Conservation (phyloP, 768 basidiomycete genomes). For the Agaricus bisporus region DNA sequence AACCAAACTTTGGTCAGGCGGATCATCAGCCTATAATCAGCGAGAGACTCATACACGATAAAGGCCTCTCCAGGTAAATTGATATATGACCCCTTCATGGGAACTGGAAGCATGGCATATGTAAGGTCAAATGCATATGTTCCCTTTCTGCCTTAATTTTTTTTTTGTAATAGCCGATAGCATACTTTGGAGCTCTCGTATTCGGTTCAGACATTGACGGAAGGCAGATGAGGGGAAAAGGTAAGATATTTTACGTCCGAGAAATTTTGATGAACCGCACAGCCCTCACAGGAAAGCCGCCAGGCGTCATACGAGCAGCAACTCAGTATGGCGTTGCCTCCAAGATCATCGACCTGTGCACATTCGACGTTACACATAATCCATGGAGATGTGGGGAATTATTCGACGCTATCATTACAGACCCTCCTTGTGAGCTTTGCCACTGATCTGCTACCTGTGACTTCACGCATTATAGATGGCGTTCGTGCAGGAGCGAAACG, state of each 20-base stretch:
- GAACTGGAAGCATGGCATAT: conserved; percentile 89
- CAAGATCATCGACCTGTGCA: conserved; percentile 76
- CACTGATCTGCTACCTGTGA: too few species aligned
- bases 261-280: neutral
- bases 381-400: conserved; percentile 87
- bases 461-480: conserved; percentile 53
- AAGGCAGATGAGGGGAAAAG: conserved; percentile 93
- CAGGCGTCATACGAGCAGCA: conserved; percentile 79
- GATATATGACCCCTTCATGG: conserved; percentile 94
- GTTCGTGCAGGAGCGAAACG: conserved; percentile 86
- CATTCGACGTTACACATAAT: conserved; percentile 88
- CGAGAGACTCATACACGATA: neutral
- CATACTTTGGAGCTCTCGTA: conserved; percentile 82
- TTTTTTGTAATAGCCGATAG: conserved; percentile 54
- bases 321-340: conserved; percentile 73
- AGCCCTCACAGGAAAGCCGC: conserved; percentile 26
- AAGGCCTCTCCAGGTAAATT: conserved; percentile 86
- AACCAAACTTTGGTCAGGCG: conserved; percentile 78
- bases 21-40: neutral
- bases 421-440: conserved; percentile 76
- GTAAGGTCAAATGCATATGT: conserved; percentile 31
- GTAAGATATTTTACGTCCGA: conserved; percentile 27
- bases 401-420: conserved; percentile 92
- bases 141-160: neutral
- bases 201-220: conserved; percentile 97